Conservation (phyloP, 139 green algal genomes). For the Chlorella sp. region DNA sequence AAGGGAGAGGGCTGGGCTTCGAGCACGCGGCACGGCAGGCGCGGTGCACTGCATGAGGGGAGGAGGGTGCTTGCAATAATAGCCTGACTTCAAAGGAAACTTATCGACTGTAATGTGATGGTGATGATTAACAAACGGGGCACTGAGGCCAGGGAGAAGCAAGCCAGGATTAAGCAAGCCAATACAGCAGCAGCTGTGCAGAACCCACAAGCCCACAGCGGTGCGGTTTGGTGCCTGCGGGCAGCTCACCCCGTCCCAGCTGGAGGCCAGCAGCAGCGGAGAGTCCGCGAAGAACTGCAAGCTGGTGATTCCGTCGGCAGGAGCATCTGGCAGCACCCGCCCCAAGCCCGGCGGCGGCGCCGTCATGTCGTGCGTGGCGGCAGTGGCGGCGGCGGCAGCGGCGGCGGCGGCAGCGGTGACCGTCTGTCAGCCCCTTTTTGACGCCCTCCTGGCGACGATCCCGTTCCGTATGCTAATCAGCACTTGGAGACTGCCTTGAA, state of each 20-base stretch:
- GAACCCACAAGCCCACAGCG: background rate
- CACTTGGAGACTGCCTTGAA: background rate
- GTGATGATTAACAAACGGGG: too few species aligned
- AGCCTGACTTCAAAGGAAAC: too few species aligned
- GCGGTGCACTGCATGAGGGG: background rate
- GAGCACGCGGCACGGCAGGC: background rate
- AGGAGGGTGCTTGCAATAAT: too few species aligned
- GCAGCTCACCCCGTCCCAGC: conserved; percentile 76
- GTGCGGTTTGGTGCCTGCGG: too few species aligned
- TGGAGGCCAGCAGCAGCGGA: conserved; percentile 71
- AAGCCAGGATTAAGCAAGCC: background rate
- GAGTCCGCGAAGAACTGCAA: conserved; percentile 63
- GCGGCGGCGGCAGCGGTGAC: background rate
- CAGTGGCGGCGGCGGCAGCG: background rate
- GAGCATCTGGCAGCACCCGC: conserved; percentile 49
- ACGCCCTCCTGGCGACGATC: background rate
- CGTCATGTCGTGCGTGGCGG: conserved; percentile 11
- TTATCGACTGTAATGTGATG: too few species aligned
- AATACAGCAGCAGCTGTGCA: background rate
- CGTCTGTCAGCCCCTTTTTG: background rate
- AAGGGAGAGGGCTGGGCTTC: background rate
- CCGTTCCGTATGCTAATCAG: background rate
- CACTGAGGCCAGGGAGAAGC: background rate
- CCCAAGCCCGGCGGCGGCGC: conserved; percentile 28
- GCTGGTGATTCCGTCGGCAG: conserved; percentile 73